These are phyloP conservation scores for Forsythia suspensa DNA, from an alignment of 257 asterid genomes.

Conservation along the genomic window DNA sequence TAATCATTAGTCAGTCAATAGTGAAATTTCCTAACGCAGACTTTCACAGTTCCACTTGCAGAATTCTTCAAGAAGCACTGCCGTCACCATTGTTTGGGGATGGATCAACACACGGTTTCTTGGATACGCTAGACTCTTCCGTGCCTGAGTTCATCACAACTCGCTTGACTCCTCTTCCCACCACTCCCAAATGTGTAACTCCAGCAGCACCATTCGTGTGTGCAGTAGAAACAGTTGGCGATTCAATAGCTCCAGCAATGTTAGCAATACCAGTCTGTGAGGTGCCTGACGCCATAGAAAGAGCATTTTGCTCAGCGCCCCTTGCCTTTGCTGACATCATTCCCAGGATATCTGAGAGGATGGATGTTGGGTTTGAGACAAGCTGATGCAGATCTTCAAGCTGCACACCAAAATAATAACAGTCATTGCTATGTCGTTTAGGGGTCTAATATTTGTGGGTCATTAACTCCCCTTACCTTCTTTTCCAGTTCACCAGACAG, in stretches of 20 bases:
- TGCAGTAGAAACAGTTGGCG: conserved; percentile 66
- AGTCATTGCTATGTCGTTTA: not conserved
- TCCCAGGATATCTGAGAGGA: conserved; percentile 65
- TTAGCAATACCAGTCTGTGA: conserved; percentile 46
- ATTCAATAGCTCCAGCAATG: conserved; percentile 42
- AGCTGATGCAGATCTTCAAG: conserved; percentile 95
- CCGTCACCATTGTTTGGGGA: conserved; percentile 45
- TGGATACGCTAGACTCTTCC: conserved; percentile 42
- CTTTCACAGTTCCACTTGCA: conserved; percentile 11
- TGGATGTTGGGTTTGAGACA: conserved; percentile 63
- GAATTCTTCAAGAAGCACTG: conserved; percentile 39
- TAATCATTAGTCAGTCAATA: not conserved
- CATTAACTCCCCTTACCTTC: conserved; percentile 50
- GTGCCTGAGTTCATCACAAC: conserved; percentile 55
- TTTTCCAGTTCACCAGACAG: conserved; percentile 78
- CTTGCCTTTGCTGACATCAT: conserved; percentile 62
- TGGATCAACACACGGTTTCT: conserved; percentile 65
- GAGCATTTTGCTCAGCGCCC: conserved; percentile 35
- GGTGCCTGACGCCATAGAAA: conserved; percentile 46
- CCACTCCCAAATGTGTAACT: conserved; percentile 90
- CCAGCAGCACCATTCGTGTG: conserved; percentile 58
- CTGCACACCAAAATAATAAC: conserved; percentile 42
- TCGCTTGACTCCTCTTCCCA: conserved; percentile 97
- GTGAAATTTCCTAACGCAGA: not conserved
- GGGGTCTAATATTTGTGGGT: not conserved